Base-by-base conservation (phyloP, 2,329 filamentous ascomycete genomes). In the Sodiomyces alkalinus region DNA sequence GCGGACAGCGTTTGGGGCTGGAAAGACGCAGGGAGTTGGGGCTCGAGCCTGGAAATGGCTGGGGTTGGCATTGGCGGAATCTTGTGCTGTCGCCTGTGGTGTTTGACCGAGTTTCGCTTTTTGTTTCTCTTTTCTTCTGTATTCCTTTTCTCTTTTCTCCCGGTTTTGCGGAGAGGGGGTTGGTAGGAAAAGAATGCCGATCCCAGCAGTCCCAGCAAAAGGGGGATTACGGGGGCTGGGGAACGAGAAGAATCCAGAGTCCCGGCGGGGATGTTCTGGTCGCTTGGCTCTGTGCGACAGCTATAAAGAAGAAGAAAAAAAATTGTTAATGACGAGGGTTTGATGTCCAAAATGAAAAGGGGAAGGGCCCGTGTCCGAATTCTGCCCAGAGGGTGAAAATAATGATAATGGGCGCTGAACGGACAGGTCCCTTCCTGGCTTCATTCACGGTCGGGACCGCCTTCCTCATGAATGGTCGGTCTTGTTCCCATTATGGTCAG, bases 41-140 rank as follows among this genome's bases (percentile, higher is more conserved):
- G 34, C 40, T 52, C 51, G 49, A 48, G 45, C 41, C 44, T 48
- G 43, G 42, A 44, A 49, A 59, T 56, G 58, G 59, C 55, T 60
- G 56, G 57, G 45, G n/a, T 42, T 39, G 47, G 49, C 53, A 58
- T 58, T 48, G 46, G 47, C 41, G 46, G 49, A 9, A 42, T 43
- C 44, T 43, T 40, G 37, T 37, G 29, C 39, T 39, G 39, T 36
- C 26, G 35, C 30, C 19, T 22, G 32, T 39, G 40, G 36, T 41
- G 38, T 40, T 46, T 39, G 39, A 47, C 52, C 52, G 55, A 53
- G 46, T 45, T 41, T n/a, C n/a, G n/a, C 44, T 48, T 49, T 48
- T 46, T 47, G 44, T 56, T 46, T 43, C 30, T 32, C 26, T 12
- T 31, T 20, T 21, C 32, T 33, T 7, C 33, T 41, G 22, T 41